A percentile compares a stretch with the other conserved stretches of the same genome.
These are phyloP conservation scores for Mortierella sp. DNA, from an alignment of 371 early-diverging fungal genomes.

Conservation along the genomic window DNA sequence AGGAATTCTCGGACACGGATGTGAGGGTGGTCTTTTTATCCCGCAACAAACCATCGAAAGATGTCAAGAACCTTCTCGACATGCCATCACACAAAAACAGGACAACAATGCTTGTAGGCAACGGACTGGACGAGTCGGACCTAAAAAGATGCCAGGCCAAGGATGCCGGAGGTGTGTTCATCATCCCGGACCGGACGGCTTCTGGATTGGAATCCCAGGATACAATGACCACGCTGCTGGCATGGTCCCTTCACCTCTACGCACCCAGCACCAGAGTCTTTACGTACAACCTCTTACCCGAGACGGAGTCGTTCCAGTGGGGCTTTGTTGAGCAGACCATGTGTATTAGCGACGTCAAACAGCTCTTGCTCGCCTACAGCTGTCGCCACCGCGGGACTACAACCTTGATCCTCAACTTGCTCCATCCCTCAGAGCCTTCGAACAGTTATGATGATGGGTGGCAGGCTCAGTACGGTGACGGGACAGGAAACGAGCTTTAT, in stretches of 20 bases:
- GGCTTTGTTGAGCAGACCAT: conserved; percentile 73
- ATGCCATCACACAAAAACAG: conserved; percentile 54
- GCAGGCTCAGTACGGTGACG: conserved; percentile 86
- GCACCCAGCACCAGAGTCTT: conserved; percentile 75
- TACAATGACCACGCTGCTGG: conserved; percentile 46
- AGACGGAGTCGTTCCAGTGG: conserved; percentile 76
- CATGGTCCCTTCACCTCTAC: conserved; percentile 61
- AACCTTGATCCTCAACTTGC: conserved; percentile 77
- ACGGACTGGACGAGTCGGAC: conserved; percentile 47
- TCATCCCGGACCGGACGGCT: conserved; percentile 58
- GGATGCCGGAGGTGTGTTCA: conserved; percentile 65
- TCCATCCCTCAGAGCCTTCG: conserved; percentile 72
- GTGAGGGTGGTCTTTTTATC: conserved; percentile 71
- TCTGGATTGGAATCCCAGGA: conserved; percentile 45
- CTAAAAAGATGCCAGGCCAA: conserved; percentile 58
- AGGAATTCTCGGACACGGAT: conserved; percentile 62
- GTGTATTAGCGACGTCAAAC: conserved; percentile 81
- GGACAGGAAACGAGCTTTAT: conserved; percentile 80
- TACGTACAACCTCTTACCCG: conserved; percentile 77
- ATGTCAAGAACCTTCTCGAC: conserved; percentile 61
- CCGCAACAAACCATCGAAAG: conserved; percentile 63
- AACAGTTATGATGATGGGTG: conserved; percentile 76
- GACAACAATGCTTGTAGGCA: conserved; percentile 52
- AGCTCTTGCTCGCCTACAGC: conserved; percentile 77
- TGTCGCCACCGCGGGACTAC: conserved; percentile 78